phyloP scores from a whole-genome alignment of 306 rosid species.

The Styphnolobium japonicum region DNA sequence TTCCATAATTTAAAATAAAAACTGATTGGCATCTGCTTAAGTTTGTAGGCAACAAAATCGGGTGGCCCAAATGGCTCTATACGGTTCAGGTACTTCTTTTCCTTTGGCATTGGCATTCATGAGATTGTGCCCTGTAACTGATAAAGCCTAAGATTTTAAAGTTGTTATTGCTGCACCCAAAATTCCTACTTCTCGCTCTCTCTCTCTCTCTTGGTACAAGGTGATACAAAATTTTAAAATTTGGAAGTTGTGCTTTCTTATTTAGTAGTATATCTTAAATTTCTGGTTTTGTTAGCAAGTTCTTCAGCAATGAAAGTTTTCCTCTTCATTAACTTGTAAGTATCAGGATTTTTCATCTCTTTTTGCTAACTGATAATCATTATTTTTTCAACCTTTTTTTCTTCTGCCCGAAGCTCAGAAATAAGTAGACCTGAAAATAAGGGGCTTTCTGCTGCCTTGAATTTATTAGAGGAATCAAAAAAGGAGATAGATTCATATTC shows the following conservation, averaged over 20 bases:
- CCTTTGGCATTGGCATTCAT: constrained; percentile 7
- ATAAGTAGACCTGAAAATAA: constrained; percentile 89
- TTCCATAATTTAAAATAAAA: constrained; percentile 19
- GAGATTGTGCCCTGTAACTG: neutral
- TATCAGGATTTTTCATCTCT: neutral
- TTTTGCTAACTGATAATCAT: neutral
- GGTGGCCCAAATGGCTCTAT: constrained; percentile 97
- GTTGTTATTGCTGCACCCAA: neutral
- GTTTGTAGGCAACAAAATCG: constrained; percentile 87
- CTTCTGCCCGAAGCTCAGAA: constrained; percentile 80
- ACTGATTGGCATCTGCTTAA: constrained; percentile 40
- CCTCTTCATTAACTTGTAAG: neutral
- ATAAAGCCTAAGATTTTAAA: constrained; percentile 1
- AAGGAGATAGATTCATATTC: constrained; percentile 86
- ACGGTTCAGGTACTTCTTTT: constrained; percentile 72
- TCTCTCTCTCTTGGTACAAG: neutral
- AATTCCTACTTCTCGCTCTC: neutral
- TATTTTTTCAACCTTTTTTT: constrained; percentile 5
- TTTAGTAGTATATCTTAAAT: neutral
- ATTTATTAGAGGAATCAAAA: constrained; percentile 76
- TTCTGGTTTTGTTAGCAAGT: neutral
- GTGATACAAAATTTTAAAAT: neutral
- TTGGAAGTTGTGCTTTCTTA: neutral
- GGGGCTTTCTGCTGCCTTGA: constrained; percentile 70
- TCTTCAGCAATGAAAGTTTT: neutral